Evolutionary conservation across 371 early-diverging fungal species (phyloP).

Genomic region (Apophysomyces trapeziformis): DNA sequence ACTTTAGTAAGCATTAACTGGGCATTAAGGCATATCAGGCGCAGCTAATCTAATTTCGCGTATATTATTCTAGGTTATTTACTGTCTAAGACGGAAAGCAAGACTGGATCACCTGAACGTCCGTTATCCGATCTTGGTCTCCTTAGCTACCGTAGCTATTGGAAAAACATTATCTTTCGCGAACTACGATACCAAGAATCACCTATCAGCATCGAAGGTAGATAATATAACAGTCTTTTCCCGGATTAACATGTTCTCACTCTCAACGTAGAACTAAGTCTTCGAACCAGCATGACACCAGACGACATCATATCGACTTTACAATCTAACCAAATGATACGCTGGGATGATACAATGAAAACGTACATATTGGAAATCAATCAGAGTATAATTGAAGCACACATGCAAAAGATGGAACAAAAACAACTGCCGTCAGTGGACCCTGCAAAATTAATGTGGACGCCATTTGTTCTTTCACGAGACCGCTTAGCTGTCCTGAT

Average conservation of each 20-base stretch:
- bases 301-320: conserved; percentile 77
- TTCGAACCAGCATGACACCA: conserved; percentile 67
- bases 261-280: conserved; percentile 51
- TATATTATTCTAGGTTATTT: conserved; percentile 66
- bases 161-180: conserved; percentile 49
- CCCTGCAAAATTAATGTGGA: conserved; percentile 65
- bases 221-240: neutral
- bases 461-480: conserved; percentile 61
- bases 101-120: conserved; percentile 89
- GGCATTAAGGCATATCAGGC: too few species aligned
- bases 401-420: conserved; percentile 43
- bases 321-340: conserved; percentile 59
- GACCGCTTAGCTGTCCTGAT: conserved; percentile 38
- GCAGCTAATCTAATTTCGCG: too few species aligned
- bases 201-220: conserved; percentile 34
- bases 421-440: conserved; percentile 54
- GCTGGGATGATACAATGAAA: conserved; percentile 2
- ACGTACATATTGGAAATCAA: conserved; percentile 38
- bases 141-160: conserved; percentile 79
- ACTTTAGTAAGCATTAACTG: conserved; percentile 72
- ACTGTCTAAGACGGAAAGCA: conserved; percentile 82
- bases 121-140: conserved; percentile 92
- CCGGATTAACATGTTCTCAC: neutral
- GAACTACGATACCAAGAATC: conserved; percentile 26
- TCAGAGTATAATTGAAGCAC: conserved; percentile 37